These are phyloP conservation scores for Edaphochlamys debaryana DNA, from an alignment of 139 green algal genomes.

Conservation along the genomic window DNA sequence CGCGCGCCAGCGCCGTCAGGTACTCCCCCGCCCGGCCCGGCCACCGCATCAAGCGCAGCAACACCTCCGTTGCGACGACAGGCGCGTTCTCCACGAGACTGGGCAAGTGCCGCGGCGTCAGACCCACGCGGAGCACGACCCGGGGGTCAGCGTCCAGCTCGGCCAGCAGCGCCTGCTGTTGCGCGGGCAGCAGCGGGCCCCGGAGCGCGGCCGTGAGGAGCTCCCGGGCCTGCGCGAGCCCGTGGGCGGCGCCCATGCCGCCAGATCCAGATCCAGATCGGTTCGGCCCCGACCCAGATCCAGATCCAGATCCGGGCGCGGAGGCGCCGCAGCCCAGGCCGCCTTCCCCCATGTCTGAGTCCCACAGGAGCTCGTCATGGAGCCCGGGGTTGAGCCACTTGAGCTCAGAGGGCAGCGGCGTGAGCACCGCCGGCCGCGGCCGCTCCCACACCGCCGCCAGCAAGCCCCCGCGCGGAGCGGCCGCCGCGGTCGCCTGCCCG, in stretches of 20 bases:
- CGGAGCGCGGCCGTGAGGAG: constrained; percentile 60
- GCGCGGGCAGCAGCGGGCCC: constrained; percentile 65
- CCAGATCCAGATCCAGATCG: no score
- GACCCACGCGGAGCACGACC: constrained; percentile 52
- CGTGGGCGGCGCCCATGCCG: background rate
- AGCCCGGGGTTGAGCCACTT: constrained; percentile 62
- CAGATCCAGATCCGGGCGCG: no score
- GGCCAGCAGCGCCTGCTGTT: constrained; percentile 68
- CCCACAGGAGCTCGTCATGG: constrained; percentile 66
- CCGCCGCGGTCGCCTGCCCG: background rate
- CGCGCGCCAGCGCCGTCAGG: constrained; percentile 66
- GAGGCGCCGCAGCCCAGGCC: no score
- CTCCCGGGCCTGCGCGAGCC: constrained; percentile 53
- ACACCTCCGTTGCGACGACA: constrained; percentile 67
- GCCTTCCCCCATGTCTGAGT: constrained; percentile 63
- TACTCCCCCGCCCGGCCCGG: constrained; percentile 1
- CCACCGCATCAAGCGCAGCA: constrained; percentile 42
- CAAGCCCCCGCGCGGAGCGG: background rate
- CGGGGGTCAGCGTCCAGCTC: constrained; percentile 58
- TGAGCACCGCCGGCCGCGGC: constrained; percentile 30
- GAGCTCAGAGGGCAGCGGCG: constrained; percentile 48
- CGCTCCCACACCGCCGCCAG: constrained; percentile 37
- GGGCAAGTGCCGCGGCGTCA: constrained; percentile 59
- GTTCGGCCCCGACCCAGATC: no score
- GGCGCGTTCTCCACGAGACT: constrained; percentile 82